A percentile compares a stretch with the other conserved stretches of the same genome.
phyloP scores from a whole-genome alignment of 176 grass and related monocot species.

The Tuctoria greenei region DNA sequence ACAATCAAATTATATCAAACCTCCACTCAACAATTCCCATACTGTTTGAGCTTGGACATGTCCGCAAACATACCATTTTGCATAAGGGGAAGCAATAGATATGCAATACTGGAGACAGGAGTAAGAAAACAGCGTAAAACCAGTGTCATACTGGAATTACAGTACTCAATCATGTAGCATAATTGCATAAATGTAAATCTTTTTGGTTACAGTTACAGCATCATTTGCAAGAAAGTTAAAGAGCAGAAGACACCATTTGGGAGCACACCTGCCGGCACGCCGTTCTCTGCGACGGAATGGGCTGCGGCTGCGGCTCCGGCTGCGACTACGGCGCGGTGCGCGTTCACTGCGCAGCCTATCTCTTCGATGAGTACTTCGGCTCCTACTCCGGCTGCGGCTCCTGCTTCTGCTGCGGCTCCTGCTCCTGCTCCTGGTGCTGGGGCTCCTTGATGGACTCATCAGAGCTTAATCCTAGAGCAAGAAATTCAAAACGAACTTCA shows the following conservation, averaged over 20 bases:
- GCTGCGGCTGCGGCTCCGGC: slow-evolving; percentile 37
- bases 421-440: slow-evolving; percentile 27
- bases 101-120: not conserved
- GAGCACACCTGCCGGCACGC: slow-evolving; percentile 36
- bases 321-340: slow-evolving; percentile 17
- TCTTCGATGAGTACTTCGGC: slow-evolving; percentile 41
- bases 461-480: slow-evolving; percentile 15
- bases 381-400: slow-evolving; percentile 38
- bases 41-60: slow-evolving; percentile 1
- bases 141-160: not conserved
- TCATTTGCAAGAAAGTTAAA: not conserved
- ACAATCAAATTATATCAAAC: not conserved
- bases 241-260: not conserved
- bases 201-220: not conserved
- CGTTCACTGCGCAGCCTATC: slow-evolving; percentile 45
- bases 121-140: not conserved
- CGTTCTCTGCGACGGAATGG: slow-evolving; percentile 38
- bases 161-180: slow-evolving; percentile 4
- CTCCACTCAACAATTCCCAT: not conserved
- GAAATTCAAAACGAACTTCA: not conserved
- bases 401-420: slow-evolving; percentile 37
- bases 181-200: slow-evolving; percentile 6
- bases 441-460: slow-evolving; percentile 48
- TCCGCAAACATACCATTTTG: not conserved
- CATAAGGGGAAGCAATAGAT: not conserved